Base-by-base conservation (phyloP, 441 rosid species). In the Erodium chrysanthum region DNA sequence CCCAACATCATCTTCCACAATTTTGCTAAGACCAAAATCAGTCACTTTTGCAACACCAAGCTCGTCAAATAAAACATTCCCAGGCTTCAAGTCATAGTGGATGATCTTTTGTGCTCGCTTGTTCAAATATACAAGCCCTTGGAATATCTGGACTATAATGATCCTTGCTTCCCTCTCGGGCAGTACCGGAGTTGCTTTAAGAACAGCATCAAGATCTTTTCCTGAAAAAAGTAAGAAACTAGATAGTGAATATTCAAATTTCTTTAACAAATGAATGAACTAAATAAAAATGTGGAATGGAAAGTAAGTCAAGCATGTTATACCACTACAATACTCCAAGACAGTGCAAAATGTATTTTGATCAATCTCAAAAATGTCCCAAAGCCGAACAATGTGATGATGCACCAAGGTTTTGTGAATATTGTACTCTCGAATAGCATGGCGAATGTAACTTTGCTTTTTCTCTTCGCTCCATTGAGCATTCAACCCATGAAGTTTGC, bases 391-490 rank as follows among this genome's bases (percentile, higher is more conserved):
- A 56, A 95, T 95, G 83, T 95, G 94, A 80, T 79, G 91, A 78
- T 95, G 98, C 86, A 95, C 96, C 87, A 95, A 82, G 14, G 88
- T 90, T 84, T 89, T 95, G 83, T 95, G 99, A 77, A 95, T 95
- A 75, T 95, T 85, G 83, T 90, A 92, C 80, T 95, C 97, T 21
- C 99, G 85, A 50, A 92, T 83, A 52, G 98, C 97, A 76, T 92
- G 99, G 20, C 97, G 85, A 71, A 86, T 85, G 80, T 95, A 95
- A 78, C 97, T 95, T 85, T 88, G 96, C 82, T 95, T 95, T 91
- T 95, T 95, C 50, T 88, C 99, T 83, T 95, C 99, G 73, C 98
- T 90, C 99, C 99, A 95, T 71, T 90, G 99, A 73, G 93, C 95
- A 83, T 95, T 92, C 80, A 92, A 76, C 58, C 98, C 98, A 78